These are phyloP conservation scores for Fusarium armeniacum DNA, from an alignment of 2,329 filamentous ascomycete species.

Conservation along the genomic window DNA sequence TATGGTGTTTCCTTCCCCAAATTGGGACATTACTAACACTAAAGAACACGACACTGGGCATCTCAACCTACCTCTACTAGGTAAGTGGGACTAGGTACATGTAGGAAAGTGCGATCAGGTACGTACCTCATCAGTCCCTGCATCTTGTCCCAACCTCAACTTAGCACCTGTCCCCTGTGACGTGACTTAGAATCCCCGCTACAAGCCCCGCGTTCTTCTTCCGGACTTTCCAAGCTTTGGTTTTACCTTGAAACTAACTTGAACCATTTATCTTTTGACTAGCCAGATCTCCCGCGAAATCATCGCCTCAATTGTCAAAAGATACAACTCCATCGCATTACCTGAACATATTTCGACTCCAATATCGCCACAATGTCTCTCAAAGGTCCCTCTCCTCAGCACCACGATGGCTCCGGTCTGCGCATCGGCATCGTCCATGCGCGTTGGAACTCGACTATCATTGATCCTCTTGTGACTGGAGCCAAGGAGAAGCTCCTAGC, in stretches of 20 bases:
- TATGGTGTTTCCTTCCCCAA: slow-evolving; percentile 29
- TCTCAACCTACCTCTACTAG: background rate
- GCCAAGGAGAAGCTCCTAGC: slow-evolving; percentile 82
- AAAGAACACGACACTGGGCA: slow-evolving; percentile 1
- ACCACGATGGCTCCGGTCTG: slow-evolving; percentile 77
- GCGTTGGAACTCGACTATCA: slow-evolving; percentile 92
- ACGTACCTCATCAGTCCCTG: slow-evolving; percentile 45
- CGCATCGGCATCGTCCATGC: slow-evolving; percentile 96
- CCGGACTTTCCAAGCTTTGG: slow-evolving; percentile 26
- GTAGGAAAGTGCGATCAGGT: slow-evolving; percentile 29
- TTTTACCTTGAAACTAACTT: slow-evolving; percentile 22
- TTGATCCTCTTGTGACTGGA: slow-evolving; percentile 85
- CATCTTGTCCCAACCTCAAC: slow-evolving; percentile 21
- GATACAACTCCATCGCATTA: background rate
- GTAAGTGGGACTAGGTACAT: too few species aligned
- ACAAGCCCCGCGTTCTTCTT: slow-evolving; percentile 45
- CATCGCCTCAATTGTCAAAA: slow-evolving; percentile 5
- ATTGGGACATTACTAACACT: slow-evolving; percentile 1
- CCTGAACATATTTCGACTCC: background rate
- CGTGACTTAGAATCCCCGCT: slow-evolving; percentile 48
- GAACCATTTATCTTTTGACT: slow-evolving; percentile 20
- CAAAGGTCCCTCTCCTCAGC: slow-evolving; percentile 70
- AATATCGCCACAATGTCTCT: slow-evolving; percentile 53
- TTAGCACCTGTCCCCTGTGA: slow-evolving; percentile 36
- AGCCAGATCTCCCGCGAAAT: slow-evolving; percentile 20